These are phyloP conservation scores for Saturnispora zaruensis DNA, from an alignment of 805 yeast genomes.

Conservation along the genomic window DNA sequence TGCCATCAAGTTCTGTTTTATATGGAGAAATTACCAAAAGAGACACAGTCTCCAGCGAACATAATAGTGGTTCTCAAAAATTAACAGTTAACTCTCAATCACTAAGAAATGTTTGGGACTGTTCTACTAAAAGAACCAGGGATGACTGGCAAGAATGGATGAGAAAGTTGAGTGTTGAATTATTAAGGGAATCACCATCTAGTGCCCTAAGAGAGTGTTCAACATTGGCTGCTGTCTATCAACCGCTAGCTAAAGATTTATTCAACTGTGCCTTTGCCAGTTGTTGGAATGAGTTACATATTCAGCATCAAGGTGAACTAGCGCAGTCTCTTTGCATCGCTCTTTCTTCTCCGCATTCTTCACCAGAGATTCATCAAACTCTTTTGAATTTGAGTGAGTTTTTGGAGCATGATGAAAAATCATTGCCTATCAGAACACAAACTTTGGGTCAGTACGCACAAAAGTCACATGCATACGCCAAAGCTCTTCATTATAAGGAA, in stretches of 20 bases:
- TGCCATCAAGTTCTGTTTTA: constrained; percentile 67
- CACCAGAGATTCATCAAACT: constrained; percentile 92
- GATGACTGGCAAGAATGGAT: constrained; percentile 99
- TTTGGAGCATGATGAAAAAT: constrained; percentile 95
- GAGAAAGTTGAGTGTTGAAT: constrained; percentile 72
- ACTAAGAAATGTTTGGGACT: constrained; percentile 83
- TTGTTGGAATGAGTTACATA: constrained; percentile 89
- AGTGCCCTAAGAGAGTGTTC: constrained; percentile 92
- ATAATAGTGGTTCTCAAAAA: constrained; percentile 63
- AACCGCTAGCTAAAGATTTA: constrained; percentile 80
- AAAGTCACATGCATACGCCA: constrained; percentile 94
- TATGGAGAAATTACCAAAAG: constrained; percentile 45
- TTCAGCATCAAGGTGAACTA: constrained; percentile 82
- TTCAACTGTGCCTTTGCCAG: constrained; percentile 93
- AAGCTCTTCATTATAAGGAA: constrained; percentile 93
- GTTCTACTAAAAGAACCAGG: constrained; percentile 75
- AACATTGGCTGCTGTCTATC: constrained; percentile 74
- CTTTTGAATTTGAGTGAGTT: constrained; percentile 86
- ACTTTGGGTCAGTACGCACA: constrained; percentile 90
- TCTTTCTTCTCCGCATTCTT: constrained; percentile 79
- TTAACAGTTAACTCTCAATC: constrained; percentile 59
- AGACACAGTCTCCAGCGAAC: constrained; percentile 43
- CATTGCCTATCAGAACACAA: constrained; percentile 84
- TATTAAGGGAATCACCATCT: constrained; percentile 87
- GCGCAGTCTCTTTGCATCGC: constrained; percentile 82